A percentile compares a stretch with the other conserved stretches of the same genome.
Conservation (phyloP, 441 rosid species). For the Euphorbia celastroides region DNA sequence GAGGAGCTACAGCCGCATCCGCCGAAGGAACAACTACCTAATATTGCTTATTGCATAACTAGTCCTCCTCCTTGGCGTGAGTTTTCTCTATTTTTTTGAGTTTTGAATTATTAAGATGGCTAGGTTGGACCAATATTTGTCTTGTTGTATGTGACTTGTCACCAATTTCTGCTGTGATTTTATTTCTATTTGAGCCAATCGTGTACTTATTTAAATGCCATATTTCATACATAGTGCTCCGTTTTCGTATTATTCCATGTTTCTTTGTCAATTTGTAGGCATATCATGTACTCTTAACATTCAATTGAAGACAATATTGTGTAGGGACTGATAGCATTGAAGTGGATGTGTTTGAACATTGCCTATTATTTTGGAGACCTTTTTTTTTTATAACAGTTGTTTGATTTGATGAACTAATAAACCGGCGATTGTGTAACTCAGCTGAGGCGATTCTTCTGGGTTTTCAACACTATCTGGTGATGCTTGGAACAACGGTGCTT, state of each 20-base stretch:
- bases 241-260: background rate
- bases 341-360: background rate
- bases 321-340: background rate
- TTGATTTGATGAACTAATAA: conserved; percentile 11
- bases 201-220: background rate
- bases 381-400: background rate
- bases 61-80: conserved; percentile 99
- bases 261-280: background rate
- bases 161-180: background rate
- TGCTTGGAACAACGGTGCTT: conserved; percentile 97
- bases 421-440: conserved; percentile 27
- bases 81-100: conserved; percentile 24
- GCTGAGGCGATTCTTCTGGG: conserved; percentile 95
- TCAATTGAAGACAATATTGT: background rate
- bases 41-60: conserved; percentile 77
- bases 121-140: conserved; percentile 7
- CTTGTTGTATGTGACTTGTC: background rate
- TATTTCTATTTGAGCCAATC: background rate
- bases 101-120: background rate
- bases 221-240: background rate
- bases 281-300: background rate
- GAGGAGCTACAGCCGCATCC: conserved; percentile 87
- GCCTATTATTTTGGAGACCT: background rate
- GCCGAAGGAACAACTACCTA: conserved; percentile 82
- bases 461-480: conserved; percentile 93